Evolutionary conservation across 2,329 filamentous ascomycete genomes (phyloP).

Genomic region (Penicillium sp.): DNA sequence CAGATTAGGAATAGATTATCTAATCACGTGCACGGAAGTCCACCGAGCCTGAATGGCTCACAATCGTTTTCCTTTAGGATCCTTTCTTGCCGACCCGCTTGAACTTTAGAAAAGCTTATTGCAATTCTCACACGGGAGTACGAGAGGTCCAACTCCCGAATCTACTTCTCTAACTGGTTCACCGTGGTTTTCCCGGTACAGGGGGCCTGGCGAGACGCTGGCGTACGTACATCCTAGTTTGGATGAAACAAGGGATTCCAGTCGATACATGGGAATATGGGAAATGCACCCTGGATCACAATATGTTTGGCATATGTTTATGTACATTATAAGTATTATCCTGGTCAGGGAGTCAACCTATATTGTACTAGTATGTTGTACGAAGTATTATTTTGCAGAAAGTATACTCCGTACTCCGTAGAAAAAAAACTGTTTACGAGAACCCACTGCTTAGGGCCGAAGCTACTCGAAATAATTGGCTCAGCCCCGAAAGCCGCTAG

Average conservation of each 20-base stretch:
- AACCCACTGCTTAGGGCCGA: neutral
- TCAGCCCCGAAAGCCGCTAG: neutral
- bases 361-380: neutral
- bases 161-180: neutral
- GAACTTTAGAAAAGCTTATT: constrained; percentile 1
- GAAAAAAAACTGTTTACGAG: neutral
- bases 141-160: neutral
- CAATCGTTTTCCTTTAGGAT: neutral
- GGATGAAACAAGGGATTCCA: constrained; percentile 3
- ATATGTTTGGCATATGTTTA: neutral
- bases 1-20: neutral
- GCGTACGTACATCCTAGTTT: neutral
- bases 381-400: neutral
- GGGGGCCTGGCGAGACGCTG: neutral
- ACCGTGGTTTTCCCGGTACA: neutral
- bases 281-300: neutral
- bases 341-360: neutral
- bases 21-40: neutral
- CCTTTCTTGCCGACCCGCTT: neutral
- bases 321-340: neutral
- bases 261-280: neutral
- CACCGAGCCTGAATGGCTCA: neutral
- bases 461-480: neutral
- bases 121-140: neutral
- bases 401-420: neutral